Percentiles rank a stretch among this genome's conserved stretches.
phyloP scores from a whole-genome alignment of 352 stramenopile species.

The Phytopythium vexans region DNA sequence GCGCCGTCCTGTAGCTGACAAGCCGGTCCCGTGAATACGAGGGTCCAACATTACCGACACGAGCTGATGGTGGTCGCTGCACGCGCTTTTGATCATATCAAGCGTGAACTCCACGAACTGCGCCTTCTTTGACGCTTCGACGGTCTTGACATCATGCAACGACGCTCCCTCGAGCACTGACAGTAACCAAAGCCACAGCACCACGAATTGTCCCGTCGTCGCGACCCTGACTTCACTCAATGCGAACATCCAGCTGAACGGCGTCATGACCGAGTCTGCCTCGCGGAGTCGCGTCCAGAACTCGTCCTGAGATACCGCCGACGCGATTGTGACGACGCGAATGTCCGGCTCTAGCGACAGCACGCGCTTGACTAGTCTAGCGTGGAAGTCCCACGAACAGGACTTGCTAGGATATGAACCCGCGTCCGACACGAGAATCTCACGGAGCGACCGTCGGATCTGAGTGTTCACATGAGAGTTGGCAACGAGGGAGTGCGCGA shows the following conservation, averaged over 20 bases:
- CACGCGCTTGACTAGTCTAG: slow-evolving; percentile 20
- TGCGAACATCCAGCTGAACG: slow-evolving; percentile 41
- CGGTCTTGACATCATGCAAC: slow-evolving; percentile 9
- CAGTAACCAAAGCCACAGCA: slow-evolving; percentile 50
- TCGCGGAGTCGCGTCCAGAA: slow-evolving; percentile 33
- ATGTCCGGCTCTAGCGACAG: slow-evolving; percentile 22
- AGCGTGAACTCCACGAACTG: slow-evolving; percentile 10
- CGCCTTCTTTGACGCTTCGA: slow-evolving; percentile 2
- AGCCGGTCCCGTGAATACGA: slow-evolving; percentile 30
- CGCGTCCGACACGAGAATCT: slow-evolving; percentile 3
- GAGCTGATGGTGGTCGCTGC: slow-evolving; percentile 33
- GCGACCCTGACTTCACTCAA: slow-evolving; percentile 30
- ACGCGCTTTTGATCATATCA: slow-evolving; percentile 3
- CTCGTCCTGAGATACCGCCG: slow-evolving; percentile 8
- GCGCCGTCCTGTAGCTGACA: slow-evolving; percentile 37
- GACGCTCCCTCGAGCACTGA: slow-evolving; percentile 11
- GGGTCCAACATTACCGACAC: slow-evolving; percentile 46
- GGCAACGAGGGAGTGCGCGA: slow-evolving; percentile 13
- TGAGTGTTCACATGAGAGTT: slow-evolving; percentile 9
- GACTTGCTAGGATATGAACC: background rate
- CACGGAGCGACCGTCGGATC: slow-evolving; percentile 7
- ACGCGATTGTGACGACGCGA: slow-evolving; percentile 7
- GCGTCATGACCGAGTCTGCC: slow-evolving; percentile 33
- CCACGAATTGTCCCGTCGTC: slow-evolving; percentile 35
- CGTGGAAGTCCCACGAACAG: slow-evolving; percentile 12